Conservation (phyloP, 495 filamentous ascomycete species). For the Talaromyces wortmannii region DNA sequence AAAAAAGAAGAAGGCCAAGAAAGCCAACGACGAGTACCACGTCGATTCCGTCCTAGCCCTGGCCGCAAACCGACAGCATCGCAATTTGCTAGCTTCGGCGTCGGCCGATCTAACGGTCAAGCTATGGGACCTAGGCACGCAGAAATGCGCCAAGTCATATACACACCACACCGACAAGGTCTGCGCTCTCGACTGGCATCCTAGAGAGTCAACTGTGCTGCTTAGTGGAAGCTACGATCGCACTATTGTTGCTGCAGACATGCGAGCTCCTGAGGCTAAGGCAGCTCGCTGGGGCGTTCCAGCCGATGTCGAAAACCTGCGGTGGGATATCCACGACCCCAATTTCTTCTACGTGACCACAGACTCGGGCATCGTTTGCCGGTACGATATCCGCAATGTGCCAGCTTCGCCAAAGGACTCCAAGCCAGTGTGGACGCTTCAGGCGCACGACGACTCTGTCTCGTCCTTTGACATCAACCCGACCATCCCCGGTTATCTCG, state of each 20-base stretch:
- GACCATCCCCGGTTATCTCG: slow-evolving; percentile 83
- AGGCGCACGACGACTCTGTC: slow-evolving; percentile 91
- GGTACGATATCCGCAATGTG: slow-evolving; percentile 70
- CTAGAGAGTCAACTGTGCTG: slow-evolving; percentile 75
- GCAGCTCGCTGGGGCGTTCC: slow-evolving; percentile 83
- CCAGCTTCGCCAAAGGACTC: slow-evolving; percentile 61
- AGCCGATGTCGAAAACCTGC: slow-evolving; percentile 85
- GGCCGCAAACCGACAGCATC: slow-evolving; percentile 83
- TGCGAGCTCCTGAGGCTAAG: slow-evolving; percentile 79
- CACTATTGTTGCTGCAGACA: slow-evolving; percentile 84
- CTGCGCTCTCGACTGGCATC: slow-evolving; percentile 91
- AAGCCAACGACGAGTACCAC: slow-evolving; percentile 86
- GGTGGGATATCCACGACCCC: slow-evolving; percentile 87
- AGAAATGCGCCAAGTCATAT: slow-evolving; percentile 92
- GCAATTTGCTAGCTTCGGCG: slow-evolving; percentile 90
- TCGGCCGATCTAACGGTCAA: slow-evolving; percentile 97
- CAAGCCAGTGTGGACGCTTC: slow-evolving; percentile 87
- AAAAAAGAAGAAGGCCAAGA: slow-evolving; percentile 77
- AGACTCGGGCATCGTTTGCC: slow-evolving; percentile 82
- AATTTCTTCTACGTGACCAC: slow-evolving; percentile 95
- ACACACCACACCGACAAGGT: slow-evolving; percentile 88
- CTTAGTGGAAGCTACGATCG: slow-evolving; percentile 92
- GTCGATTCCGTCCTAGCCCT: slow-evolving; percentile 89
- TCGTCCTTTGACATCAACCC: slow-evolving; percentile 93
- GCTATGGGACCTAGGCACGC: slow-evolving; percentile 90